Evolutionary conservation across 805 yeast genomes (phyloP).

Genomic region (Pichia kluyveri): DNA sequence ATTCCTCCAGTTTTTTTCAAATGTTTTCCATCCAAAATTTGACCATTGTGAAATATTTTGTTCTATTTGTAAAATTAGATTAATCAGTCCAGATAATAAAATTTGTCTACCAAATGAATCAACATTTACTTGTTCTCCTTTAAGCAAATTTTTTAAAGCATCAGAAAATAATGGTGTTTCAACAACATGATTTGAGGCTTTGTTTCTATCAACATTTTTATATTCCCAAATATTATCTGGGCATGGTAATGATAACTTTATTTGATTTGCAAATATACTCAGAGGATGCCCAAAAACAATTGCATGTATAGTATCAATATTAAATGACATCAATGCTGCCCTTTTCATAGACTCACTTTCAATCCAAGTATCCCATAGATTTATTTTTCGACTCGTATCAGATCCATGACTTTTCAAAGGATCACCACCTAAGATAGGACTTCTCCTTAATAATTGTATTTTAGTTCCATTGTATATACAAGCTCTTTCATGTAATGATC

Average conservation of each 20-base stretch:
- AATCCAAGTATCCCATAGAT: slow-evolving; percentile 51
- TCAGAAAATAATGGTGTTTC: slow-evolving; percentile 22
- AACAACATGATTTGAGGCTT: slow-evolving; percentile 11
- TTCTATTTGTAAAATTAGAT: slow-evolving; percentile 50
- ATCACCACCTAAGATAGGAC: slow-evolving; percentile 37
- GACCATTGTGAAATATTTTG: slow-evolving; percentile 45
- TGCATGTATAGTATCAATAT: slow-evolving; percentile 64
- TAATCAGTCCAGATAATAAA: slow-evolving; percentile 50
- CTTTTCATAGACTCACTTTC: slow-evolving; percentile 68
- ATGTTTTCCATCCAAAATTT: slow-evolving; percentile 28
- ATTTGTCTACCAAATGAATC: slow-evolving; percentile 54
- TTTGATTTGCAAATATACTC: slow-evolving; percentile 40
- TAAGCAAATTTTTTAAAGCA: slow-evolving; percentile 30
- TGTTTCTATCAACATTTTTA: slow-evolving; percentile 13
- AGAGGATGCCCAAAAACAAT: slow-evolving; percentile 63
- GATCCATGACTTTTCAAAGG: slow-evolving; percentile 27
- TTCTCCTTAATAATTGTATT: slow-evolving; percentile 39
- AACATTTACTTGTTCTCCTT: slow-evolving; percentile 32
- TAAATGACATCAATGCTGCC: slow-evolving; percentile 66
- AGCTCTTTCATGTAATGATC: slow-evolving; percentile 41
- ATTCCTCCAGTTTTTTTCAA: slow-evolving; percentile 49
- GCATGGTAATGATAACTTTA: slow-evolving; percentile 49
- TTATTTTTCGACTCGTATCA: slow-evolving; percentile 14
- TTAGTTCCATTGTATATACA: slow-evolving; percentile 44
- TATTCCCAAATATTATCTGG: slow-evolving; percentile 44